Evolutionary conservation across 495 filamentous ascomycete genomes (phyloP).

Genomic region (Hypoxylon trugodes): DNA sequence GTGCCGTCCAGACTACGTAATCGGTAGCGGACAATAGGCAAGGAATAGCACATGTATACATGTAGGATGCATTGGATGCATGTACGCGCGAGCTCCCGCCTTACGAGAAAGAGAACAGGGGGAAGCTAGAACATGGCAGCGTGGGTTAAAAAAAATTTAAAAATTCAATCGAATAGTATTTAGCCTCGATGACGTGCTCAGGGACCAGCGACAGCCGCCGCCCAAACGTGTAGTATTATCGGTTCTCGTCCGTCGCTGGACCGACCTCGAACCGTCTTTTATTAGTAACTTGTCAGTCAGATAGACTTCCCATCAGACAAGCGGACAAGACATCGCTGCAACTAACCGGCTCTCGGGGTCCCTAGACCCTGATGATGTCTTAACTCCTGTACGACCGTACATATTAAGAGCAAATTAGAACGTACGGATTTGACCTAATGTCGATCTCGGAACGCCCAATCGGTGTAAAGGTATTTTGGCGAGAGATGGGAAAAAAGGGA

Average conservation of each 20-base stretch:
- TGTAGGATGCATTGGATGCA: no score
- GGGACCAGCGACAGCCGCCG: constrained; percentile 40
- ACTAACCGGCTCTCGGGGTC: constrained; percentile 39
- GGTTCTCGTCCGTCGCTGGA: constrained; percentile 33
- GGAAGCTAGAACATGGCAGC: constrained; percentile 26
- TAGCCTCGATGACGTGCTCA: constrained; percentile 60
- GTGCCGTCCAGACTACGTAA: constrained; percentile 29
- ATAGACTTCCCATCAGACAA: neutral
- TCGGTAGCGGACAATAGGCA: neutral
- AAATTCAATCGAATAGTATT: constrained; percentile 29
- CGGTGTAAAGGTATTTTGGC: neutral
- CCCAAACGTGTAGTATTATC: constrained; percentile 7
- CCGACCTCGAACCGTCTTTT: constrained; percentile 7
- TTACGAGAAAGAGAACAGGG: no score
- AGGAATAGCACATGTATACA: no score
- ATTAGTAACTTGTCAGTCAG: neutral
- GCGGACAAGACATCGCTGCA: no score
- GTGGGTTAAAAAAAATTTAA: constrained; percentile 17
- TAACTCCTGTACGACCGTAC: constrained; percentile 11
- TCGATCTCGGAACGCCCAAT: constrained; percentile 3
- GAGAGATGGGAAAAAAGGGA: neutral
- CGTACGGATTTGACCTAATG: neutral
- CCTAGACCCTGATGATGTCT: constrained; percentile 31
- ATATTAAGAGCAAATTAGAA: neutral
- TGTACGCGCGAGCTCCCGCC: no score